phyloP scores from a whole-genome alignment of 352 stramenopile species.

The Thraustochytrium sp. region DNA sequence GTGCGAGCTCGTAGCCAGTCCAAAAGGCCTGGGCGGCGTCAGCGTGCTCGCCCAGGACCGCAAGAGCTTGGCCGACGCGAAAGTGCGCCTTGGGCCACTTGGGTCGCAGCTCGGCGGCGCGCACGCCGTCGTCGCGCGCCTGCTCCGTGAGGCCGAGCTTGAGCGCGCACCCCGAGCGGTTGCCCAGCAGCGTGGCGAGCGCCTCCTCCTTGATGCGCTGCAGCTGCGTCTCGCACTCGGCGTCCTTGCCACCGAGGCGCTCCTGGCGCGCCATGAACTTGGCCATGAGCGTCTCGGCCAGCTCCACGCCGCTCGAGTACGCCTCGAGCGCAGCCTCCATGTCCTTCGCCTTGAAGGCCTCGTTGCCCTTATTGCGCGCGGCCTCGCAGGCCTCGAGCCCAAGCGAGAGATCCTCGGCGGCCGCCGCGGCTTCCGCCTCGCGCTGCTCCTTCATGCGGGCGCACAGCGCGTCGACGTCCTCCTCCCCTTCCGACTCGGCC shows the following conservation, averaged over 20 bases:
- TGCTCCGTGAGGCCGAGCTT: background rate
- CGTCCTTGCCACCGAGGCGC: background rate
- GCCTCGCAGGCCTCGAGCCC: background rate
- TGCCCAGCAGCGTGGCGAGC: background rate
- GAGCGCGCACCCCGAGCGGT: slow-evolving; percentile 19
- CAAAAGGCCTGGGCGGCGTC: slow-evolving; percentile 30
- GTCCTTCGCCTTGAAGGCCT: background rate
- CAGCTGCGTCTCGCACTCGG: background rate
- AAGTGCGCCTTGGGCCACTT: slow-evolving; percentile 16
- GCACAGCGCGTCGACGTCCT: background rate
- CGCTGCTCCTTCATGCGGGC: background rate
- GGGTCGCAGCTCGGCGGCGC: slow-evolving; percentile 1
- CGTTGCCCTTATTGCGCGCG: background rate
- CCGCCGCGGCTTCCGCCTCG: background rate
- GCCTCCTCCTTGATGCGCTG: background rate
- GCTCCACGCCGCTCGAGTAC: background rate
- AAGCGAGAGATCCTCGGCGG: background rate
- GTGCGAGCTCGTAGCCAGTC: slow-evolving; percentile 28
- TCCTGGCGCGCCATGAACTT: background rate
- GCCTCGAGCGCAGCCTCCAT: background rate
- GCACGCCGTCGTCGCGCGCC: background rate
- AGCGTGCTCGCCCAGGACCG: slow-evolving; percentile 3
- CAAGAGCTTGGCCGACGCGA: background rate
- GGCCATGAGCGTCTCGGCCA: background rate
- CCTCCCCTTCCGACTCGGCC: background rate